Evolutionary conservation across 306 rosid species (phyloP), one percentile per base, ranked within the genome.

Genomic region (Cyclanthera cordifolia): DNA sequence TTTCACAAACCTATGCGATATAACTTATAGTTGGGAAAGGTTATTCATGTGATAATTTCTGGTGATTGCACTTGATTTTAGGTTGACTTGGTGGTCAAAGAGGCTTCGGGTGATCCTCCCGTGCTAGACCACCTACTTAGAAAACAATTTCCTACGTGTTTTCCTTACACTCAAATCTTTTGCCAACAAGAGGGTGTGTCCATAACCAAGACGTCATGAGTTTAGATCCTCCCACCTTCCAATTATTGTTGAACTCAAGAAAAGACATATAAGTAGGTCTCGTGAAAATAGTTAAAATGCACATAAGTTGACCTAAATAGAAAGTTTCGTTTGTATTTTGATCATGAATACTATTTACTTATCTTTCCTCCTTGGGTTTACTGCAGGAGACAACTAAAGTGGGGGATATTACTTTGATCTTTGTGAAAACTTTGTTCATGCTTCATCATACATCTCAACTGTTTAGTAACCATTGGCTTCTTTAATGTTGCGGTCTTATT

Each of bases 371-470:
- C 37, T 64, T 65, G 70, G 70, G 21, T 65, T 65, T 45, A 65
- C 37, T 65, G 70, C 70, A 65, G 70, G 70, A 45, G 14, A 65
- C 70, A 65, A 65, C 70, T 63, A 0, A 65, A 65, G 70, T 65
- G 70, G 5, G 43, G 70, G 49, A 37, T 37, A 7, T 37, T 37
- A 37, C 43, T 37, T 37, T 37, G 43, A 45, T 45, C 53, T 65
- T 65, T 65, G 45, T 43, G 53, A 65, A 65, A 43, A 65, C 34
- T 65, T 52, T 65, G 70, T 65, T 43, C 70, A 65, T 65, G 53
- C 69, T 41, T 63, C 52, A 43, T 64, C 52, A 43, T 43, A 52
- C 25, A n/a, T n/a, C 37, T 43, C 69, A 64, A 64, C 69, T 32
- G 45, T 64, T 43, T 64, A 64, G 12, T 64, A 32, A 39, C 69